Evolutionary conservation across 176 grass and related monocot genomes (phyloP).

Genomic region (Juncus effusus): DNA sequence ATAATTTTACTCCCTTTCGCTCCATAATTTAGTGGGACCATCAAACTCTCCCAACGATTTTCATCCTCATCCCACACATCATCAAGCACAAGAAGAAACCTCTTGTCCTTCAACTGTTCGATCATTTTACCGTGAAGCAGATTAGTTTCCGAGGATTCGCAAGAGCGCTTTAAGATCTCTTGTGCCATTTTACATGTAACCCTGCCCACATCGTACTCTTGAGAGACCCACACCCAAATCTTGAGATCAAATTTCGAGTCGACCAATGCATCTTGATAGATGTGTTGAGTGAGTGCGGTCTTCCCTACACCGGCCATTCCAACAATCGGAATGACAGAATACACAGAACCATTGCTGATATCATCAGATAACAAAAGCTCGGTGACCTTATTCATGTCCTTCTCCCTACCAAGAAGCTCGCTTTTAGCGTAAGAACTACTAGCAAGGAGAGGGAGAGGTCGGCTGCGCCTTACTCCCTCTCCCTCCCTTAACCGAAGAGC

Average conservation of each 20-base stretch:
- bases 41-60: constrained; percentile 26
- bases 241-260: too few species aligned
- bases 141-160: too few species aligned
- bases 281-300: too few species aligned
- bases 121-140: not conserved
- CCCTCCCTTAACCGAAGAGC: constrained; percentile 23
- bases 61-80: constrained; percentile 30
- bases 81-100: constrained; percentile 31
- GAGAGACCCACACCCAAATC: too few species aligned
- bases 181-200: too few species aligned
- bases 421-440: constrained; percentile 4
- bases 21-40: not conserved
- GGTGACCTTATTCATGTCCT: constrained; percentile 8
- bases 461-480: not conserved
- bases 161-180: too few species aligned
- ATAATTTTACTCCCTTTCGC: constrained; percentile 22
- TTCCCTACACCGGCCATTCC: too few species aligned
- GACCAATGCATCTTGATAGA: too few species aligned
- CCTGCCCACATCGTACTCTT: too few species aligned
- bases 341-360: not conserved
- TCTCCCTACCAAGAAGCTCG: constrained; percentile 17
- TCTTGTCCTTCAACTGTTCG: not conserved
- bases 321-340: not conserved
- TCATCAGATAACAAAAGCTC: constrained; percentile 17
- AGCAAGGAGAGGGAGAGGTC: not conserved